Percentiles rank a stretch among this genome's conserved stretches.
Conservation (phyloP, 768 basidiomycete genomes). For the Suillus decipiens region DNA sequence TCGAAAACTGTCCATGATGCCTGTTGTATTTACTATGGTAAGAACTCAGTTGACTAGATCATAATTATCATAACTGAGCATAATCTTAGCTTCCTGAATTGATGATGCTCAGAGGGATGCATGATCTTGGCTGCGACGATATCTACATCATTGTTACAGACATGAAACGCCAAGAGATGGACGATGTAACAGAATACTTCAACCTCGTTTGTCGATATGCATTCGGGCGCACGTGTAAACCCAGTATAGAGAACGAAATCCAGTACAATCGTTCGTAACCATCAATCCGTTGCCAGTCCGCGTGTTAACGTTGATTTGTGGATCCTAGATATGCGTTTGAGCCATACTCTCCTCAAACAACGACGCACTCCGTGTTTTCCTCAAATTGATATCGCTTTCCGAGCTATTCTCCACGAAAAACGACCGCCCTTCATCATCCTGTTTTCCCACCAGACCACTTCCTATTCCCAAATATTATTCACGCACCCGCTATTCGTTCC, state of each 20-base stretch:
- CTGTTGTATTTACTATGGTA: constrained; percentile 81
- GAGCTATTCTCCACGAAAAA: constrained; percentile 76
- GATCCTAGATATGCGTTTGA: constrained; percentile 60
- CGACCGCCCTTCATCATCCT: constrained; percentile 74
- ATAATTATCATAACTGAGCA: constrained; percentile 6
- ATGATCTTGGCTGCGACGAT: constrained; percentile 77
- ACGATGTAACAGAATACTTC: constrained; percentile 77
- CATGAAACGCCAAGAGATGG: constrained; percentile 78
- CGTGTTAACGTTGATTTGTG: constrained; percentile 12
- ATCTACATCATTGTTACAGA: constrained; percentile 80
- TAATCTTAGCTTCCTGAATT: constrained; percentile 66
- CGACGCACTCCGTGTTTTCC: constrained; percentile 80
- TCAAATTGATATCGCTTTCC: constrained; percentile 76
- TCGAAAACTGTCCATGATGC: constrained; percentile 73
- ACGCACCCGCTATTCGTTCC: constrained; percentile 72
- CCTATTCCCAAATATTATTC: constrained; percentile 82
- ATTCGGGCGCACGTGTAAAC: constrained; percentile 61
- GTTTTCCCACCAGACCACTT: constrained; percentile 79
- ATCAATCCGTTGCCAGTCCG: constrained; percentile 7
- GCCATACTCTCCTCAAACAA: constrained; percentile 65
- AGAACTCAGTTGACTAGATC: constrained; percentile 17
- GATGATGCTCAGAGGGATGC: constrained; percentile 80
- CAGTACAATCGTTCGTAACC: constrained; percentile 65
- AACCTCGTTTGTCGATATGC: constrained; percentile 69
- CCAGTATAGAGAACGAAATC: constrained; percentile 65